Percentiles rank a stretch among this genome's conserved stretches.
phyloP scores from a whole-genome alignment of 129 eudicot species.

The Arctium minus region DNA sequence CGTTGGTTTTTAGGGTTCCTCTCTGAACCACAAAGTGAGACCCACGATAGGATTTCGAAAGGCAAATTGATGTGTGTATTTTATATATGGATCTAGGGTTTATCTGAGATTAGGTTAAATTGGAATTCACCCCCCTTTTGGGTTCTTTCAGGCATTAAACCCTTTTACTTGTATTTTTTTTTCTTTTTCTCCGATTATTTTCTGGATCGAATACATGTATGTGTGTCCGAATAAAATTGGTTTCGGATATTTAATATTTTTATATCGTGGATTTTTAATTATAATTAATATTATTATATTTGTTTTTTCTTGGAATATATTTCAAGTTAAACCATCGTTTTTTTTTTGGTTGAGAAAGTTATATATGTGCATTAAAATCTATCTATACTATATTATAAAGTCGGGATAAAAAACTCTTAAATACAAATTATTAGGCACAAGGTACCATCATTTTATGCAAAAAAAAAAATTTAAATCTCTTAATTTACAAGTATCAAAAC shows the following conservation, averaged over 20 bases:
- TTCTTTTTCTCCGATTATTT: too few relatives aligned
- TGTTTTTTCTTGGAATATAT: too few relatives aligned
- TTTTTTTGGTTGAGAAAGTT: too few relatives aligned
- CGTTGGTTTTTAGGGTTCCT: conserved; percentile 21
- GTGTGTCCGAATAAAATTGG: not conserved
- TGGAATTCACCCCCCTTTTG: not conserved
- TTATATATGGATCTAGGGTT: not conserved
- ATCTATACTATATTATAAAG: too few relatives aligned
- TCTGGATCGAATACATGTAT: not conserved
- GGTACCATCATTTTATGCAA: too few relatives aligned
- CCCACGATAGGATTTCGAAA: conserved; percentile 8
- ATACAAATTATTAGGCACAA: too few relatives aligned
- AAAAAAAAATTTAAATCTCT: too few relatives aligned
- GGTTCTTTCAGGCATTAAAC: not conserved
- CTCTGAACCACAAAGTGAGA: conserved; percentile 3
- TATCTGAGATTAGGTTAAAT: conserved; percentile 8
- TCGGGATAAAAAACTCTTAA: too few relatives aligned
- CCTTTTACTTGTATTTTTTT: not conserved
- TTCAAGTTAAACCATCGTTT: not conserved
- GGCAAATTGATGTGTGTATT: not conserved
- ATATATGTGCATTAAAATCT: too few relatives aligned
- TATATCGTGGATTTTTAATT: too few relatives aligned
- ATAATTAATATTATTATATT: too few relatives aligned
- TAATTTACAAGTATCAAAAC: too few relatives aligned
- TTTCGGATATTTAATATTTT: not conserved